These are phyloP conservation scores for Curvularia spicifera DNA, from an alignment of 2,329 filamentous ascomycete species.

Conservation along the genomic window DNA sequence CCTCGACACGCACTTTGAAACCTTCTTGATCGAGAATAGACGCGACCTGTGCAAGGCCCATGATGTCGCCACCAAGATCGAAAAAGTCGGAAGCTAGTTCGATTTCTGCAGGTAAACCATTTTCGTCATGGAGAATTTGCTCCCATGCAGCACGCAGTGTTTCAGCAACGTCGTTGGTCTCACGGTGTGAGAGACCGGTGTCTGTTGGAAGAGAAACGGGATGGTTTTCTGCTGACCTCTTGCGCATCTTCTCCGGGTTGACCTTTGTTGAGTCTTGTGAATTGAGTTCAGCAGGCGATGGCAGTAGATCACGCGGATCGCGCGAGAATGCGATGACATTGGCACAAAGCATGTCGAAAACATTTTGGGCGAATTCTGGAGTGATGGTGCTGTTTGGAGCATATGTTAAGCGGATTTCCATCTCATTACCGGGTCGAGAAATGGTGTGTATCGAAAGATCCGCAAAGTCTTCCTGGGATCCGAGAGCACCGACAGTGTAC, in stretches of 20 bases:
- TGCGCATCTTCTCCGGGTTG: slow-evolving; percentile 30
- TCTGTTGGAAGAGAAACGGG: slow-evolving; percentile 34
- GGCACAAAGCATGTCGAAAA: slow-evolving; percentile 46
- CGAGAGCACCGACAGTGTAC: slow-evolving; percentile 39
- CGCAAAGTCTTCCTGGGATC: slow-evolving; percentile 43
- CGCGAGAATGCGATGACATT: slow-evolving; percentile 37
- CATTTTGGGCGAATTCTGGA: slow-evolving; percentile 59
- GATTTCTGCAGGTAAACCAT: slow-evolving; percentile 25
- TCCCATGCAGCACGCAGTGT: slow-evolving; percentile 39
- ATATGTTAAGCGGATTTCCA: slow-evolving; percentile 41
- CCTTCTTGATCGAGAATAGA: slow-evolving; percentile 39
- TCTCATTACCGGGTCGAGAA: slow-evolving; percentile 28
- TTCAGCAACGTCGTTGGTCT: slow-evolving; percentile 31
- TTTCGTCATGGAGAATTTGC: slow-evolving; percentile 39
- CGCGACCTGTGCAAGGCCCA: slow-evolving; percentile 43
- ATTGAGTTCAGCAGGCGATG: slow-evolving; percentile 34
- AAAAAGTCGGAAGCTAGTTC: slow-evolving; percentile 43
- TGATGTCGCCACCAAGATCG: slow-evolving; percentile 45
- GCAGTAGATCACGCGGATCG: slow-evolving; percentile 38
- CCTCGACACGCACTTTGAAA: slow-evolving; percentile 38
- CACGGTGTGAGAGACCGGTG: slow-evolving; percentile 35
- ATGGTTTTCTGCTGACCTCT: slow-evolving; percentile 35
- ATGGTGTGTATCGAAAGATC: slow-evolving; percentile 43
- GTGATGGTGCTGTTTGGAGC: slow-evolving; percentile 56
- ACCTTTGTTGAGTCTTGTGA: slow-evolving; percentile 34